phyloP scores from a whole-genome alignment of 129 eudicot species.

The Helianthus tuberosus region DNA sequence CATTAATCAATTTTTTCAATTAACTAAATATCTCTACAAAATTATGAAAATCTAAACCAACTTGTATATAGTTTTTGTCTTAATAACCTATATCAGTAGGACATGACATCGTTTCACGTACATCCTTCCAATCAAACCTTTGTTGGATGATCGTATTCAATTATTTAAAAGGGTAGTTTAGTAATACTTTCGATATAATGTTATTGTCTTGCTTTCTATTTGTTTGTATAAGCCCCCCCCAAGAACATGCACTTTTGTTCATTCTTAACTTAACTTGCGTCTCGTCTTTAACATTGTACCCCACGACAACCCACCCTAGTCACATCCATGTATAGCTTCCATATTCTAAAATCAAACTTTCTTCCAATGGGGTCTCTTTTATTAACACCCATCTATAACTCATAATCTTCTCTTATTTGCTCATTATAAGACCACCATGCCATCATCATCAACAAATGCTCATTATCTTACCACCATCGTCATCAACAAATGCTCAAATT shows the following conservation, averaged over 20 bases:
- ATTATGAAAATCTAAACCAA: background rate
- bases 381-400: constrained; percentile 6
- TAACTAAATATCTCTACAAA: background rate
- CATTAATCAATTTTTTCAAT: too few relatives aligned
- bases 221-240: constrained; percentile 24
- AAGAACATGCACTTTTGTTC: constrained; percentile 31
- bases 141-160: background rate
- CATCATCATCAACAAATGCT: constrained; percentile 1
- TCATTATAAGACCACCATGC: background rate
- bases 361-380: constrained; percentile 15
- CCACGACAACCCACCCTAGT: constrained; percentile 22
- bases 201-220: constrained; percentile 35
- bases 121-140: background rate
- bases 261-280: constrained; percentile 33
- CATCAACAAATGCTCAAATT: background rate
- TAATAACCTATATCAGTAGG: background rate
- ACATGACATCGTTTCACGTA: background rate
- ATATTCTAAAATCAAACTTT: constrained; percentile 14
- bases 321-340: constrained; percentile 18
- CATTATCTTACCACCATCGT: background rate
- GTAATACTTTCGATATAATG: constrained; percentile 18
- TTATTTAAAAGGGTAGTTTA: constrained; percentile 25
- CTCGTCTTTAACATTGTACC: constrained; percentile 16
- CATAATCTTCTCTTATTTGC: background rate
- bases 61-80: background rate